Evolutionary conservation across 2,329 filamentous ascomycete species (phyloP), one percentile per base, ranked within the genome.

Genomic region (Cercospora berteroae): DNA sequence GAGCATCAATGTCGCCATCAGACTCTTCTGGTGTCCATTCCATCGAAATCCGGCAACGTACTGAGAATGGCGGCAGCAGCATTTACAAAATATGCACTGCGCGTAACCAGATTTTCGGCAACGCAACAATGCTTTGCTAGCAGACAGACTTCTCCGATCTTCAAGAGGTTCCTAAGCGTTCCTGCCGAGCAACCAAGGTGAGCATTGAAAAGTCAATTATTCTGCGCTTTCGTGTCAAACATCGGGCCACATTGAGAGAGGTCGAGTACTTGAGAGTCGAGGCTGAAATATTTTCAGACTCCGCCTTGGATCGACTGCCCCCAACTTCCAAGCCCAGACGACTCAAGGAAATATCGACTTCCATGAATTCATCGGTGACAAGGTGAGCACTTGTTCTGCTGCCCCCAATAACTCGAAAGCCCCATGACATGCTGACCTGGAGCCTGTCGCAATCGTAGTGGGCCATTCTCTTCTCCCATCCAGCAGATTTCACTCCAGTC

Each of bases 401-500:
- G 5, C 23, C 1, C 5, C 1, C 20, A 16, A 7, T 52, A 6
- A 23, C 18, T 48, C 9, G 8, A 48, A 13, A 52, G 20, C 10
- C 13, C 23, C 23, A 13, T 7, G 3, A 27, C 48, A 13, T 16
- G 20, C 48, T 52, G 23, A 27, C 12, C 23, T 52, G 48, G 48
- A 52, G 48, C 23, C 25, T 8, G 7, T 25, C 23, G 23, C 48
- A 27, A 27, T 27, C 23, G 12, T 27, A 63, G 59, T 72, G 92
- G 92, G 88, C 90, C 67, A 87, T 95, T 72, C 84, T 95, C 74
- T 94, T 95, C 85, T 93, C 90, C 33, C 92, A 94, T 83, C 92
- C 92, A 3, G 90, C 82, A 67, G 94, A 97, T 82, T 97, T 92
- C 85, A 97, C 94, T 1, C 94, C 94, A 64, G 94, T 97, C 68